A percentile compares a stretch with the other conserved stretches of the same genome.
Evolutionary conservation across 2,329 filamentous ascomycete species (phyloP).

Genomic region (Penicillium sp.): DNA sequence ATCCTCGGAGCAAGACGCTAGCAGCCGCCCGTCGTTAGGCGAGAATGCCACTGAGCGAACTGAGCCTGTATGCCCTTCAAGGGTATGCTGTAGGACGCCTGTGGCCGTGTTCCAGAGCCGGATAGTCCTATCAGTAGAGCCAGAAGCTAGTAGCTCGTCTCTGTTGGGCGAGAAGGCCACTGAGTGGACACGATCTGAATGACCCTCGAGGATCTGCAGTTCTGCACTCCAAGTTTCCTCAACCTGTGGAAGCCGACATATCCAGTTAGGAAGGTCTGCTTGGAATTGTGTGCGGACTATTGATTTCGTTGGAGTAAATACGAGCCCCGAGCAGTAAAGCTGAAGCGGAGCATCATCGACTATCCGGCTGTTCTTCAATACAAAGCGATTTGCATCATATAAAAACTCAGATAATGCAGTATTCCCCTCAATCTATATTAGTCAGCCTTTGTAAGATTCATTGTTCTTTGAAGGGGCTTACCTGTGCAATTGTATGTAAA

Average conservation of each 20-base stretch:
- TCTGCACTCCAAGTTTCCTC: neutral
- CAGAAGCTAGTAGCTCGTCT: constrained; percentile 19
- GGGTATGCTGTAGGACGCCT: constrained; percentile 9
- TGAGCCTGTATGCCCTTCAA: constrained; percentile 4
- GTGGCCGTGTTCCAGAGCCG: constrained; percentile 16
- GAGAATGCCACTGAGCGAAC: neutral
- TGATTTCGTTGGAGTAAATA: constrained; percentile 1
- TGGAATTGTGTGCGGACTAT: neutral
- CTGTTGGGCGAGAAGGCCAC: constrained; percentile 11
- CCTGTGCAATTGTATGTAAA: no score
- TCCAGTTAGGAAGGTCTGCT: neutral
- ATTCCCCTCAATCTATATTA: neutral
- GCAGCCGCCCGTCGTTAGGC: constrained; percentile 1
- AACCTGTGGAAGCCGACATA: neutral
- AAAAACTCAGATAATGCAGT: neutral
- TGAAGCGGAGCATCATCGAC: neutral
- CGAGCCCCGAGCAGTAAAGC: constrained; percentile 3
- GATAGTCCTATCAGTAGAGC: constrained; percentile 5
- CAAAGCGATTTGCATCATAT: constrained; percentile 2
- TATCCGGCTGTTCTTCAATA: neutral
- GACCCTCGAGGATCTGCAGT: constrained; percentile 6
- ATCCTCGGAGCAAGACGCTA: constrained; percentile 5
- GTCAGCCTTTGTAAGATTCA: no score
- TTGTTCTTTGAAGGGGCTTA: no score
- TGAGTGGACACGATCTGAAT: constrained; percentile 5